Evolutionary conservation across 106 monocot species (phyloP).

Genomic region (Amphibolis antarctica): DNA sequence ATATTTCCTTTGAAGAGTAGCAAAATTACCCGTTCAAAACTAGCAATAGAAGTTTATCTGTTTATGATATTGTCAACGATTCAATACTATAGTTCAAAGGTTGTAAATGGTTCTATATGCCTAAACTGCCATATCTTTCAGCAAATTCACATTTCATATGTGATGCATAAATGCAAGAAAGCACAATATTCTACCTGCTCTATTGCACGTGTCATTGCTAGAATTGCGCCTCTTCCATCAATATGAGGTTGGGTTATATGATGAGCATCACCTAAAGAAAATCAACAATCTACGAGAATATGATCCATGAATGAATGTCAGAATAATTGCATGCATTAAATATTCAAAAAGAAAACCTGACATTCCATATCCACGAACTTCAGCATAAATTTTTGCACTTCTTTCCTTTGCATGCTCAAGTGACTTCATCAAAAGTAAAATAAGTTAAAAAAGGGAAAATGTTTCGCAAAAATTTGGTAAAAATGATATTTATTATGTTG

Average conservation of each 20-base stretch:
- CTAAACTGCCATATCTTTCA: too few species aligned
- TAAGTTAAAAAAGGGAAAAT: not conserved
- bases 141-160: not conserved
- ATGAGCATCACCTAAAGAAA: constrained; percentile 71
- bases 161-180: not conserved
- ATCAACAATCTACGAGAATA: not conserved
- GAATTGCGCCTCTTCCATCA: constrained; percentile 89
- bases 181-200: constrained; percentile 41
- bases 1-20: too few species aligned
- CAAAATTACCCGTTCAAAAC: too few species aligned
- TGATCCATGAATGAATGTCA: not conserved
- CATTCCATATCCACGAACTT: constrained; percentile 91
- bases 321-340: not conserved
- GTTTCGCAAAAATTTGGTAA: too few species aligned
- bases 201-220: constrained; percentile 77
- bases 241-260: constrained; percentile 89
- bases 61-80: too few species aligned
- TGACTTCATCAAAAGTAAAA: constrained; percentile 29
- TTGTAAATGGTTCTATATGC: too few species aligned
- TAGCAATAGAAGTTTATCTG: too few species aligned
- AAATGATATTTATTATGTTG: too few species aligned
- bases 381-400: constrained; percentile 92
- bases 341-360: constrained; percentile 45
- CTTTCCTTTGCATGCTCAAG: constrained; percentile 78
- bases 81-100: too few species aligned